These are phyloP conservation scores for Monosporozyma aerobia DNA, from an alignment of 805 yeast genomes.

Conservation along the genomic window DNA sequence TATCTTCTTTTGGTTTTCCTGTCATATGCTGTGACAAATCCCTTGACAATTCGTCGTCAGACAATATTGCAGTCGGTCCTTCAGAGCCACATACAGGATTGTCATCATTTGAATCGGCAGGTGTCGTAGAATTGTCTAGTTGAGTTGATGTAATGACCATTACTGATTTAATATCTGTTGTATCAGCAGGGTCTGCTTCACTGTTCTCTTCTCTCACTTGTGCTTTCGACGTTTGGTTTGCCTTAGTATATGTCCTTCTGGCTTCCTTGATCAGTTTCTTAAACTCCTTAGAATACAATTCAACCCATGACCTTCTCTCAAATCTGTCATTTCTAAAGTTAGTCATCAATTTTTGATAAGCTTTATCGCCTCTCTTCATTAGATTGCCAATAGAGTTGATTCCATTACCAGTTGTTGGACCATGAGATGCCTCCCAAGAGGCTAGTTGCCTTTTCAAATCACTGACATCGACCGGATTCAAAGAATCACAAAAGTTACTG, in stretches of 20 bases:
- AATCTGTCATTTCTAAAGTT: constrained; percentile 40
- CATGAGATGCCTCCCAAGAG: constrained; percentile 53
- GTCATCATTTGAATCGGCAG: neutral
- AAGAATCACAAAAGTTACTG: constrained; percentile 62
- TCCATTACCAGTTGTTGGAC: constrained; percentile 8
- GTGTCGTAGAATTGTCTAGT: neutral
- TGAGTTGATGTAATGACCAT: neutral
- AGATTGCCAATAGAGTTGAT: constrained; percentile 11
- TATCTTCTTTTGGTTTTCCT: neutral
- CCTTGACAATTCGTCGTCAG: neutral
- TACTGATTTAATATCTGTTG: neutral
- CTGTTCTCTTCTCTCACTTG: neutral
- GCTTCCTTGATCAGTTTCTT: constrained; percentile 33
- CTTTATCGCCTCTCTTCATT: constrained; percentile 31
- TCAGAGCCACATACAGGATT: neutral
- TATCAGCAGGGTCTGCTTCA: neutral
- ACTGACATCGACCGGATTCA: constrained; percentile 49
- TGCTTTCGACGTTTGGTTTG: constrained; percentile 2
- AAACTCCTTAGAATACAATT: constrained; percentile 34
- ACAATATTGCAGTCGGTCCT: neutral
- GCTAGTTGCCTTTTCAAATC: constrained; percentile 46
- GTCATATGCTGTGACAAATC: neutral
- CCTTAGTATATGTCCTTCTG: constrained; percentile 16
- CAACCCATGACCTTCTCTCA: constrained; percentile 37
- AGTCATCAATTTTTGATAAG: constrained; percentile 15